phyloP scores from a whole-genome alignment of 1,139 yeast genomes.

The Lodderomyces metapsilosis region DNA sequence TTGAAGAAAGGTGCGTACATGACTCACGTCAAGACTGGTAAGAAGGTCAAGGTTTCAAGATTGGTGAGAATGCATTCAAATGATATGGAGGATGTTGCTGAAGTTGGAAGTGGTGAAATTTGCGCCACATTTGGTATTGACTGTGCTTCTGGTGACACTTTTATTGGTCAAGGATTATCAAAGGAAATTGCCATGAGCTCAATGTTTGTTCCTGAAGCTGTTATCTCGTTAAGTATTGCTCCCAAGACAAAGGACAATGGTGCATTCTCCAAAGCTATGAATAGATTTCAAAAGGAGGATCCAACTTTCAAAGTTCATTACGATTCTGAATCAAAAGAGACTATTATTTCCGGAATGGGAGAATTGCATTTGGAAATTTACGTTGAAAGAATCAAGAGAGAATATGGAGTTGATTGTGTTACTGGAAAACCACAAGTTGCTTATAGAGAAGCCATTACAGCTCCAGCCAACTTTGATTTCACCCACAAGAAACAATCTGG shows the following conservation, averaged over 20 bases:
- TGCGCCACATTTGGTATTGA: slow-evolving; percentile 99
- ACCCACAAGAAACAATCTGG: slow-evolving; percentile 98
- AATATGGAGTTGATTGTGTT: slow-evolving; percentile 90
- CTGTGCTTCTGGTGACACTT: slow-evolving; percentile 99
- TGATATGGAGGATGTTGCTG: slow-evolving; percentile 97
- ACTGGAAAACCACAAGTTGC: slow-evolving; percentile 99
- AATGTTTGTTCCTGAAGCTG: slow-evolving; percentile 98
- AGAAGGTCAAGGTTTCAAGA: slow-evolving; percentile 91
- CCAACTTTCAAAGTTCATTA: slow-evolving; percentile 94
- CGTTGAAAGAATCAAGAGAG: slow-evolving; percentile 97
- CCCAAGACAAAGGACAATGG: slow-evolving; percentile 89
- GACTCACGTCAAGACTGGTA: slow-evolving; percentile 87
- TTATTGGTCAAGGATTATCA: slow-evolving; percentile 70
- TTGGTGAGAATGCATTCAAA: slow-evolving; percentile 98
- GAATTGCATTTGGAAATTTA: slow-evolving; percentile 95
- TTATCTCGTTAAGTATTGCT: slow-evolving; percentile 84
- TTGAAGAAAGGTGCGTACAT: slow-evolving; percentile 88
- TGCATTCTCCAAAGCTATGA: slow-evolving; percentile 88
- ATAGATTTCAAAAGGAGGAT: slow-evolving; percentile 96
- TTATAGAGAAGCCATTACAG: slow-evolving; percentile 87
- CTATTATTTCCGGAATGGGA: slow-evolving; percentile 98
- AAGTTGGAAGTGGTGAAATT: slow-evolving; percentile 96
- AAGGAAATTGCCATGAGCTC: slow-evolving; percentile 88
- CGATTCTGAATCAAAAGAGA: slow-evolving; percentile 91
- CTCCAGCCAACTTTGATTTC: slow-evolving; percentile 78